phyloP scores from a whole-genome alignment of 768 basidiomycete genomes.

The Ramaria rubella region DNA sequence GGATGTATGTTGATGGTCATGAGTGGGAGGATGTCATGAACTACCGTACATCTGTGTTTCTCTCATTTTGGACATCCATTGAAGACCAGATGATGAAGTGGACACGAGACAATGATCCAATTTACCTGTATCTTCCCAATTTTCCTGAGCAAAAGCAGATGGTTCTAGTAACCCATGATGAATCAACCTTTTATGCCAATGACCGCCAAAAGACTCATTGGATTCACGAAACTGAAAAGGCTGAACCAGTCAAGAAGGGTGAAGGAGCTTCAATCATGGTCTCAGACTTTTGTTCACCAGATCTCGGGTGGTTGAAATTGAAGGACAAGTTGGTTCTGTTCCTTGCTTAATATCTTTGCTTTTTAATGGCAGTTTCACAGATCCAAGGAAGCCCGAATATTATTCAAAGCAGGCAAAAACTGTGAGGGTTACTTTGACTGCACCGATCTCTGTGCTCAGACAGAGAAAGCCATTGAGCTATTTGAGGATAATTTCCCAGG shows the following conservation, averaged over 20 bases:
- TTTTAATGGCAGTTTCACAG: no score
- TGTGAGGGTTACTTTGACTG: constrained; percentile 3
- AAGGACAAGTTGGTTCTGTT: not conserved
- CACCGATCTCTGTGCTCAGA: constrained; percentile 14
- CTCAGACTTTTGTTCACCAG: no score
- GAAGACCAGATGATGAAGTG: not conserved
- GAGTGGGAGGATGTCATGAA: constrained; percentile 13
- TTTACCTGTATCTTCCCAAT: not conserved
- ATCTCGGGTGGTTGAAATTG: not conserved
- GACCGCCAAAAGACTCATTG: constrained; percentile 12
- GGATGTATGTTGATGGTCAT: constrained; percentile 12
- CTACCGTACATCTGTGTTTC: constrained; percentile 5
- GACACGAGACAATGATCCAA: not conserved
- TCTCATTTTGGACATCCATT: not conserved
- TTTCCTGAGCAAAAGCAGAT: not conserved
- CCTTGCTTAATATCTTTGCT: no score
- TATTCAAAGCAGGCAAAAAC: not conserved
- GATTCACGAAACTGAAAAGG: constrained; percentile 9
- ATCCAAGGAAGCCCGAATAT: not conserved
- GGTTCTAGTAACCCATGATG: constrained; percentile 13
- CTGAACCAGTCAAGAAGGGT: not conserved
- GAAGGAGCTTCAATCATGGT: not conserved
- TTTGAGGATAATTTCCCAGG: not conserved
- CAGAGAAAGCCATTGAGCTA: not conserved
- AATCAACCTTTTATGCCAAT: constrained; percentile 19